Evolutionary conservation across 805 yeast genomes (phyloP), one percentile per base, ranked within the genome.

Genomic region (Ogataea angusta): DNA sequence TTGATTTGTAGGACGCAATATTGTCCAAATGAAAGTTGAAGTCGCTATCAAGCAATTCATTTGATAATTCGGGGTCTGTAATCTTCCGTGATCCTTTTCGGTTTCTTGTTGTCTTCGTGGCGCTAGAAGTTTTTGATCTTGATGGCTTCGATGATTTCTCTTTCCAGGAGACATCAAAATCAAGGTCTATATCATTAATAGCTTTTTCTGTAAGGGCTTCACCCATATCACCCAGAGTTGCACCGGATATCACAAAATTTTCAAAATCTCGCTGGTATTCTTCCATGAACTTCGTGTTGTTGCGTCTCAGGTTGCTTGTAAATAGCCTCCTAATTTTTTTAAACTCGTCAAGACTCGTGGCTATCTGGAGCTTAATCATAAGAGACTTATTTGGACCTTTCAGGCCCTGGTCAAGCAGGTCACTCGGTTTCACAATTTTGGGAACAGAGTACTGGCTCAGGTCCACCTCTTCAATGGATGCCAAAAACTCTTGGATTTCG

Each of bases 311-410:
- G 14, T 51, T 52, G 23, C 51, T 40, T 9, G 52, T 41, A 27
- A 47, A 53, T n/a, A 36, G 36, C 4, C 42, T 46, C 34, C 55
- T 62, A 31, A 47, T 37, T n/a, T 17, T 34, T 19, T 56, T 56
- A 45, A 66, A 65, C 41, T 64, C 62, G 18, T 48, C 47, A 21
- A 54, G 51, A 4, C 48, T 36, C 23, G 49, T 46, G 5, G 59
- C 49, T 8, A 62, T 60, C 43, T 66, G 70, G 38, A 64, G 30
- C n/a, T 51, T 46, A 4, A 63, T 48, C 45, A 57, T 42, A 14
- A 57, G 36, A 13, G 53, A 43, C 23, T 45, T 57, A 2, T 59
- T 44, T 2, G 46, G 31, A 2, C 44, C 15, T 39, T 58, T 59
- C 23, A 60, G 18, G 2, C 44, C 48, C 23, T 53, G 52, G 39